Conservation (phyloP, 306 rosid species). For the Dryas alaskensis region DNA sequence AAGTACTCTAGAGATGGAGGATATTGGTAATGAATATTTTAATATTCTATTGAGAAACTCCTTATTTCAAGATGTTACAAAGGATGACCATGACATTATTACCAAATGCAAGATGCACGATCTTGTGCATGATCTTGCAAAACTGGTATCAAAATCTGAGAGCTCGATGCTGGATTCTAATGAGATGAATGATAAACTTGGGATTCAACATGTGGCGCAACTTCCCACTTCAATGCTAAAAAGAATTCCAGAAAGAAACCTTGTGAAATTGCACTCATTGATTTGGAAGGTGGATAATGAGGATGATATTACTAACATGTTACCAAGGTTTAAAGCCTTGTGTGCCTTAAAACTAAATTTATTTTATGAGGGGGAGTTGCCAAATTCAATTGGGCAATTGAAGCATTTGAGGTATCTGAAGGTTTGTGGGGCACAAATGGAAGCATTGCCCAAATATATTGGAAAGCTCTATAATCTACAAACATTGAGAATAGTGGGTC, state of each 20-base stretch:
- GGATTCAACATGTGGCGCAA: constrained; percentile 2
- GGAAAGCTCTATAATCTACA: not conserved
- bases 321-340: not conserved
- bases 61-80: too few species aligned
- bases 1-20: not conserved
- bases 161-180: not conserved
- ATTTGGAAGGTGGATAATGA: not conserved
- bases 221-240: not conserved
- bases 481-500: not conserved
- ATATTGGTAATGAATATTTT: constrained; percentile 15
- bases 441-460: not conserved
- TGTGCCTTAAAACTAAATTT: not conserved
- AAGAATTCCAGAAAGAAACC: not conserved
- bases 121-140: too few species aligned
- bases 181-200: not conserved
- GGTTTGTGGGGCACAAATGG: not conserved
- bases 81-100: too few species aligned
- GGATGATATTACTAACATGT: not conserved
- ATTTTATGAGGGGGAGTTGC: not conserved
- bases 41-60: too few species aligned
- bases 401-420: constrained; percentile 18
- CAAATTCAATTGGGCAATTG: constrained; percentile 10
- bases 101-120: too few species aligned
- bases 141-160: too few species aligned
- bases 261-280: not conserved